Conservation (phyloP, 179 eudicot genomes). For the Beta macrorhiza region DNA sequence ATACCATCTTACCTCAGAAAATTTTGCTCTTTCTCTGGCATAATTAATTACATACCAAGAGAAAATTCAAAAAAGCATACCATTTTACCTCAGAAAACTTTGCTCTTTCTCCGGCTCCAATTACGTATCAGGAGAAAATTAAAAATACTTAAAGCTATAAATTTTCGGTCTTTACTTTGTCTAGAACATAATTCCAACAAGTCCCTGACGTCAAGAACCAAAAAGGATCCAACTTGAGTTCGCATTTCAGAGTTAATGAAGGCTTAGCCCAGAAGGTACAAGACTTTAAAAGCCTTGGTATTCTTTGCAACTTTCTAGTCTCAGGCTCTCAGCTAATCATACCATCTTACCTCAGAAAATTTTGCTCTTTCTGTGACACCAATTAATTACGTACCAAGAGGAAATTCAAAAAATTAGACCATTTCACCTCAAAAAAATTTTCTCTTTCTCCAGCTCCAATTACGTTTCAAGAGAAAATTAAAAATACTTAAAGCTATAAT, state of each 20-base stretch:
- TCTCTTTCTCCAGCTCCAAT: not conserved
- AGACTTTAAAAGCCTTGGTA: conserved; percentile 1
- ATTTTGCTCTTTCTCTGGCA: too few relatives aligned
- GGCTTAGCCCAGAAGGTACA: not conserved
- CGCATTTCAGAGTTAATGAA: not conserved
- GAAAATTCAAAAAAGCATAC: too few relatives aligned
- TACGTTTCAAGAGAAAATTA: not conserved
- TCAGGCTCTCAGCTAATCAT: not conserved
- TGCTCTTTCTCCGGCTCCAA: not conserved
- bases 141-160: not conserved
- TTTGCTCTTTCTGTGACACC: too few relatives aligned
- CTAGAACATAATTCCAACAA: too few relatives aligned
- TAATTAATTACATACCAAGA: too few relatives aligned
- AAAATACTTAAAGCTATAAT: not conserved
- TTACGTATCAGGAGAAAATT: not conserved
- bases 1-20: not conserved
- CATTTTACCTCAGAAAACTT: not conserved
- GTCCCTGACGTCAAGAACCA: not conserved
- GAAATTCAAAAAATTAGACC: too few relatives aligned
- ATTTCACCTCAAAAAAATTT: not conserved
- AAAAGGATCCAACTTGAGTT: not conserved
- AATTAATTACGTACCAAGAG: too few relatives aligned
- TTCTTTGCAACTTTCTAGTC: conserved; percentile 7
- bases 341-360: not conserved
- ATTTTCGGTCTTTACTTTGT: too few relatives aligned